Percentiles rank a stretch among this genome's conserved stretches.
phyloP scores from a whole-genome alignment of 768 basidiomycete species.

The Xerocomellus amylosporus region DNA sequence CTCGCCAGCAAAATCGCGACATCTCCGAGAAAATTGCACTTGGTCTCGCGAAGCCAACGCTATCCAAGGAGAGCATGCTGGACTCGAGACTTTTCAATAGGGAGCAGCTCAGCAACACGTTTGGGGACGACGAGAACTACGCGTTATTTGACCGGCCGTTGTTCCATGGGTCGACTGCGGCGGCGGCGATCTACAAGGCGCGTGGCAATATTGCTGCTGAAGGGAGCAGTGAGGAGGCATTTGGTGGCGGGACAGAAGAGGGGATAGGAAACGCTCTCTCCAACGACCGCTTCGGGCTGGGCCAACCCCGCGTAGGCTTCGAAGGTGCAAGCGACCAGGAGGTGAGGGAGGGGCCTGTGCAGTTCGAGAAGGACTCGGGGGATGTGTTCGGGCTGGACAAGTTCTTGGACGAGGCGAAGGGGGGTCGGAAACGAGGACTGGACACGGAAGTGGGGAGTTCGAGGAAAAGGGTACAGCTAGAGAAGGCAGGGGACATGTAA shows the following conservation, averaged over 20 bases:
- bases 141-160: conserved; percentile 92
- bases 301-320: conserved; percentile 80
- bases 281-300: conserved; percentile 92
- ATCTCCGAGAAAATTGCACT: conserved; percentile 99
- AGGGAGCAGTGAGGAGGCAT: conserved; percentile 81
- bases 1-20: conserved; percentile 95
- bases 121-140: conserved; percentile 93
- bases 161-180: conserved; percentile 94
- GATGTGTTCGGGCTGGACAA: conserved; percentile 97
- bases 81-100: conserved; percentile 98
- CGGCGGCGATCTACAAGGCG: conserved; percentile 99
- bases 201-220: conserved; percentile 74
- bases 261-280: conserved; percentile 87
- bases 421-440: conserved; percentile 86
- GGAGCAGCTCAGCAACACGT: conserved; percentile 75
- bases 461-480: conserved; percentile 67
- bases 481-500: conserved; percentile 52
- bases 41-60: conserved; percentile 93
- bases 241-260: conserved; percentile 93
- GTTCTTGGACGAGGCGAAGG: conserved; percentile 96
- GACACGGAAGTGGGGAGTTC: conserved; percentile 71
- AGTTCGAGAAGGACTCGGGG: conserved; percentile 97
- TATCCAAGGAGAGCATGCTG: conserved; percentile 95
- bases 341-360: conserved; percentile 88
- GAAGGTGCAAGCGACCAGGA: conserved; percentile 88